These are phyloP conservation scores for Tolypocladium sp. DNA, from an alignment of 2,329 filamentous ascomycete genomes.

Conservation along the genomic window DNA sequence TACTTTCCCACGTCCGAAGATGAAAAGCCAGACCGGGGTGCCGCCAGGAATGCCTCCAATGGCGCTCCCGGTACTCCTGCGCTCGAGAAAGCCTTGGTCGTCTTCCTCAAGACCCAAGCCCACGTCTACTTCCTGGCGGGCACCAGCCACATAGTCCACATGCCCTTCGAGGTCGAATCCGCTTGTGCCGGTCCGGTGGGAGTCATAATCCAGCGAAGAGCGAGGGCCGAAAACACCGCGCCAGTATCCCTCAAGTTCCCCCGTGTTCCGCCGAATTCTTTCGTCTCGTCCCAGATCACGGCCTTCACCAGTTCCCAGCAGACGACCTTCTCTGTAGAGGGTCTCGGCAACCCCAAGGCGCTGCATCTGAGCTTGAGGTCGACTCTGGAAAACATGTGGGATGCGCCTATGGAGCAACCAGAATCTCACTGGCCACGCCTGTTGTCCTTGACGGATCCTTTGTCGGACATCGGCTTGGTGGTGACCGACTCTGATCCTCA, in stretches of 20 bases:
- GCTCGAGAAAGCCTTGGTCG: conserved; percentile 65
- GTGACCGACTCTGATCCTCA: conserved; percentile 48
- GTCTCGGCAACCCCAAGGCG: conserved; percentile 44
- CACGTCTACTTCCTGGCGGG: conserved; percentile 89
- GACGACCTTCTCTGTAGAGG: conserved; percentile 47
- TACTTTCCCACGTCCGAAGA: conserved; percentile 58
- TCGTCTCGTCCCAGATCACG: conserved; percentile 60
- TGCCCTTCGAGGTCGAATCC: conserved; percentile 89
- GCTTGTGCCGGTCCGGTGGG: conserved; percentile 77
- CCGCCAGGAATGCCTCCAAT: conserved; percentile 6
- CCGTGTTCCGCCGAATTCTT: conserved; percentile 71
- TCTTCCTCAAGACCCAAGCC: conserved; percentile 85
- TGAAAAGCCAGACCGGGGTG: conserved; percentile 9
- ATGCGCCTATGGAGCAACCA: conserved; percentile 39
- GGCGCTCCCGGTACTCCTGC: conserved; percentile 7
- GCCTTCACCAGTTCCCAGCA: conserved; percentile 41
- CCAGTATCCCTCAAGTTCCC: conserved; percentile 47
- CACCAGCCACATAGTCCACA: conserved; percentile 78
- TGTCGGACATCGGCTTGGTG: conserved; percentile 77
- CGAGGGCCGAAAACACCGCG: conserved; percentile 39
- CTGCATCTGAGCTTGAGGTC: conserved; percentile 42
- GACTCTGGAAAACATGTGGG: conserved; percentile 50
- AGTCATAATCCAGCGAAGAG: conserved; percentile 76
- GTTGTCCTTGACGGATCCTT: conserved; percentile 76
- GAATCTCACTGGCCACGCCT: conserved; percentile 62